phyloP scores from a whole-genome alignment of 139 green algal genomes.

The Pseudopediastrum boryanum region DNA sequence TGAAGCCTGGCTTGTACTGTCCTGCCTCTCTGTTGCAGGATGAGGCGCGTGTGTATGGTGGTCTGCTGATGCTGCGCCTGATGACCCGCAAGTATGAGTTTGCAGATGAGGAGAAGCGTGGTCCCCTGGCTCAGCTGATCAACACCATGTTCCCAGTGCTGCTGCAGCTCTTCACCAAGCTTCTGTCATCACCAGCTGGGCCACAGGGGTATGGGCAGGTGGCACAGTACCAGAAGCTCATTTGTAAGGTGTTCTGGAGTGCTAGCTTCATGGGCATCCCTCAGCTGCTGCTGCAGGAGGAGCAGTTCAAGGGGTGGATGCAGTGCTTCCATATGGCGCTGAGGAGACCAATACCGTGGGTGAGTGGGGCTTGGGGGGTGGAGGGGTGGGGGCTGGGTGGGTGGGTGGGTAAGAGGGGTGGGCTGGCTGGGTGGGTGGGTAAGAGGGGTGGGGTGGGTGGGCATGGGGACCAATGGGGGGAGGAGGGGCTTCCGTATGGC shows the following conservation, averaged over 20 bases:
- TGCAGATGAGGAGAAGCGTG: constrained; percentile 73
- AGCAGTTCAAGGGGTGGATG: constrained; percentile 89
- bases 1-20: not conserved
- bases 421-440: no score
- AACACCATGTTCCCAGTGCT: constrained; percentile 74
- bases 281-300: constrained; percentile 63
- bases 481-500: no score
- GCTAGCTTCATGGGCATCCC: constrained; percentile 92
- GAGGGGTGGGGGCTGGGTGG: not conserved
- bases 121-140: constrained; percentile 49
- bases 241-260: constrained; percentile 83
- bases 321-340: constrained; percentile 73
- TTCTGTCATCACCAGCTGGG: constrained; percentile 10
- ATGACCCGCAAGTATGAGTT: constrained; percentile 98
- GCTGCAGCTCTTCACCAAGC: constrained; percentile 75
- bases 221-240: constrained; percentile 57
- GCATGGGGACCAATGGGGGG: no score
- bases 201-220: constrained; percentile 41
- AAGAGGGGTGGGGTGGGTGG: no score
- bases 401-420: no score
- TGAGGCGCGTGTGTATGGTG: constrained; percentile 74
- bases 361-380: constrained; percentile 2
- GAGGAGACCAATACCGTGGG: constrained; percentile 66
- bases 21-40: constrained; percentile 60
- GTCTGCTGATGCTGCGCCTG: constrained; percentile 81